These are phyloP conservation scores for Raphanus sativus DNA, from an alignment of 345 rosid species.

Conservation along the genomic window DNA sequence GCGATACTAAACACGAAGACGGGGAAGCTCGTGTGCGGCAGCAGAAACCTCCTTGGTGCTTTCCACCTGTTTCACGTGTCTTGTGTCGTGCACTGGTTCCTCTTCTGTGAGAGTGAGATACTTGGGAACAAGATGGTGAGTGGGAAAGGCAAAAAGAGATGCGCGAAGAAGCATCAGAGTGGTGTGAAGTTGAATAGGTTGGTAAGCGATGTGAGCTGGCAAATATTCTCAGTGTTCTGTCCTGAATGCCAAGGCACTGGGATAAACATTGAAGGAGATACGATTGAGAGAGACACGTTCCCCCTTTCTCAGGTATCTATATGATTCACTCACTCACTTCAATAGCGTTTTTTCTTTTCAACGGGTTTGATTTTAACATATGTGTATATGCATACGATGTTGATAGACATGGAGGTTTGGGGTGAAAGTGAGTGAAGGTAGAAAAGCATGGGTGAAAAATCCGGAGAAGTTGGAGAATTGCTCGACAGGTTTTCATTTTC, in stretches of 20 bases:
- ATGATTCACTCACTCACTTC: neutral
- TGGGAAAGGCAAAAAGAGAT: slow-evolving; percentile 51
- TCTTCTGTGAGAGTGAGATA: slow-evolving; percentile 73
- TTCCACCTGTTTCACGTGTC: slow-evolving; percentile 89
- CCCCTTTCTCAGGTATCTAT: slow-evolving; percentile 77
- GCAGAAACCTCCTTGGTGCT: slow-evolving; percentile 82
- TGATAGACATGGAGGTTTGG: slow-evolving; percentile 72
- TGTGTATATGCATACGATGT: neutral
- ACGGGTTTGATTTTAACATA: neutral
- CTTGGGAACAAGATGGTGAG: slow-evolving; percentile 41
- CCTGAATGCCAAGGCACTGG: slow-evolving; percentile 98
- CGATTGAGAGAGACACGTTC: slow-evolving; percentile 57
- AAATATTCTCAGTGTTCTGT: slow-evolving; percentile 68
- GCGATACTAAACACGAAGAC: slow-evolving; percentile 75
- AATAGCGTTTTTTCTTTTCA: too few relatives aligned
- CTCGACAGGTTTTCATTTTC: slow-evolving; percentile 78
- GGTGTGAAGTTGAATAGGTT: slow-evolving; percentile 43
- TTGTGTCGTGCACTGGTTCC: slow-evolving; percentile 91
- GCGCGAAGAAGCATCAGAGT: slow-evolving; percentile 51
- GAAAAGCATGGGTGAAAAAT: slow-evolving; percentile 82
- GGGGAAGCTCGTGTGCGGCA: slow-evolving; percentile 73
- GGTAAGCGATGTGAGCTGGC: slow-evolving; percentile 35
- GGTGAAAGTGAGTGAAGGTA: slow-evolving; percentile 71
- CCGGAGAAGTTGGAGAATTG: slow-evolving; percentile 78
- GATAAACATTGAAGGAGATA: slow-evolving; percentile 50